phyloP scores from a whole-genome alignment of 2,329 filamentous ascomycete species.

The Pseudocercospora macadamiae region DNA sequence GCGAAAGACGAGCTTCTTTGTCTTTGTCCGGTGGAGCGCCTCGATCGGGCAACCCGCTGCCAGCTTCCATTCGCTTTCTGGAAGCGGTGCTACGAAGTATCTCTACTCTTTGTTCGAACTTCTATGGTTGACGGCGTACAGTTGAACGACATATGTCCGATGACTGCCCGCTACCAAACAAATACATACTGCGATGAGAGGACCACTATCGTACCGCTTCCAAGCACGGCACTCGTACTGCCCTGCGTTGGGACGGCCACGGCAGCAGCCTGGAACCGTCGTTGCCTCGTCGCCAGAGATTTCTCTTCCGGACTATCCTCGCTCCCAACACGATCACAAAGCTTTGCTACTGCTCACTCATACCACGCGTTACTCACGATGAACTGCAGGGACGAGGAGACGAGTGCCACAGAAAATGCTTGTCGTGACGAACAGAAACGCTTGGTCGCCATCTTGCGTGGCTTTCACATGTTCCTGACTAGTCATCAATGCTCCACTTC shows the following conservation, averaged over 20 bases:
- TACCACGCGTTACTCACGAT: neutral
- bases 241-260: neutral
- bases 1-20: neutral
- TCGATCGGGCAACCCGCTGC: no score
- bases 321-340: neutral
- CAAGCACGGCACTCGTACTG: neutral
- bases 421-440: neutral
- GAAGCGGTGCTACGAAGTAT: neutral
- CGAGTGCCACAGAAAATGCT: neutral
- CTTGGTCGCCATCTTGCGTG: neutral
- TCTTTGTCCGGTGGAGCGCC: no score
- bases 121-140: neutral
- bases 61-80: neutral
- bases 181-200: neutral
- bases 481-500: conserved; percentile 1
- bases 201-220: neutral
- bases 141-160: neutral
- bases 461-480: conserved; percentile 1
- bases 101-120: neutral
- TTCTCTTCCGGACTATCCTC: conserved; percentile 7
- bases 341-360: neutral
- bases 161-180: neutral
- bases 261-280: conserved; percentile 1
- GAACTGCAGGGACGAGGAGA: neutral
- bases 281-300: neutral